A percentile compares a stretch with the other conserved stretches of the same genome.
phyloP scores from a whole-genome alignment of 2,329 filamentous ascomycete species.

The Curvularia sp. region DNA sequence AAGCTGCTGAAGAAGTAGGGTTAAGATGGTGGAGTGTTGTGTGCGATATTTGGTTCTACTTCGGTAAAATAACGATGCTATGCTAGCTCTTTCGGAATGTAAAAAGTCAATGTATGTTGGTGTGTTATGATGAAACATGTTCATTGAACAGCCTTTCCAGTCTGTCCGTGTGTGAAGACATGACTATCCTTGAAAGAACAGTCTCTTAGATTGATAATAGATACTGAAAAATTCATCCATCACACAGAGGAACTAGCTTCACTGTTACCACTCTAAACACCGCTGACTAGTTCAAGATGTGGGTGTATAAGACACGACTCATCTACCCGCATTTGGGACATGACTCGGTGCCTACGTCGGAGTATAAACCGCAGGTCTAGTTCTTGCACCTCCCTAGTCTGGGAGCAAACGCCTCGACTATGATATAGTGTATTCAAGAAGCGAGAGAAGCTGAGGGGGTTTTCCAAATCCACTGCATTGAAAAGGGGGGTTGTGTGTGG shows the following conservation, averaged over 20 bases:
- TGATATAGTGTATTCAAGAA: background rate
- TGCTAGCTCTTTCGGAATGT: background rate
- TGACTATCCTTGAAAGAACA: no score
- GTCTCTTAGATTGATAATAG: no score
- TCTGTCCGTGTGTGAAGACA: no score
- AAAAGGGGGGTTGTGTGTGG: background rate
- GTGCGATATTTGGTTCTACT: background rate
- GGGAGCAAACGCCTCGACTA: background rate
- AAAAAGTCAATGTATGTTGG: background rate
- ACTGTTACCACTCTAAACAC: background rate
- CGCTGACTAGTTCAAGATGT: background rate
- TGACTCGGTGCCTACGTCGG: background rate
- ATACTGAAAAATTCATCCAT: no score
- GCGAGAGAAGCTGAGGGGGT: background rate
- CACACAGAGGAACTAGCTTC: background rate
- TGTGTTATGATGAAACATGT: no score
- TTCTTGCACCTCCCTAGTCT: background rate
- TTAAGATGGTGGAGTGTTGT: background rate
- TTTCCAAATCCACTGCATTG: background rate
- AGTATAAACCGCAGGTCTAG: background rate
- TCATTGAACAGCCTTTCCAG: no score
- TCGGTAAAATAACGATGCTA: background rate
- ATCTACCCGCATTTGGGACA: background rate
- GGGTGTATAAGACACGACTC: background rate
- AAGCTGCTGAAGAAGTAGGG: conserved; percentile 62